These are phyloP conservation scores for Esteya vermicola DNA, from an alignment of 2,329 filamentous ascomycete genomes.

Conservation along the genomic window DNA sequence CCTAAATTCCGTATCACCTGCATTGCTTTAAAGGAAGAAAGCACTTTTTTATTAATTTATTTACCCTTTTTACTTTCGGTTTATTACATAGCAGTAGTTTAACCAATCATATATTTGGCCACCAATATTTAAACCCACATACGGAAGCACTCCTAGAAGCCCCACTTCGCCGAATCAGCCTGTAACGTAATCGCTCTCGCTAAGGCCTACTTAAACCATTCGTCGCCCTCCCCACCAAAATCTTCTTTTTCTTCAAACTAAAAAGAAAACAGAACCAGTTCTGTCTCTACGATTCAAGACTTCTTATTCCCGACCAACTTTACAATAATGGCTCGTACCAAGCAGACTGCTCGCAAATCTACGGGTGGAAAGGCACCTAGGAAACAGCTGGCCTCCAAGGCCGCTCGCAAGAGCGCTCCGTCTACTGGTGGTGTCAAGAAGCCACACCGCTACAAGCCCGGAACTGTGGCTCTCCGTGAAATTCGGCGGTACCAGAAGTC, in stretches of 20 bases:
- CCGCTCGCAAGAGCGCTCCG: conserved; percentile 93
- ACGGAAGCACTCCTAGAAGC: background rate
- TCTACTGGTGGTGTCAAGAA: conserved; percentile 97
- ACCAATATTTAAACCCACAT: too few relatives aligned
- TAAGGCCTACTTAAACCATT: conserved; percentile 22
- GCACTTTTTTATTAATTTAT: too few relatives aligned
- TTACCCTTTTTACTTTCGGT: too few relatives aligned
- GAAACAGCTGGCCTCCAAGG: conserved; percentile 99
- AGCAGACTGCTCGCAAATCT: conserved; percentile 61
- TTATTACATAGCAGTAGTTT: too few relatives aligned
- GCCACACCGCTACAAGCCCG: conserved; percentile 80
- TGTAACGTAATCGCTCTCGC: conserved; percentile 14
- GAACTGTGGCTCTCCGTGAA: conserved; percentile 94
- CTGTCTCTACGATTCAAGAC: conserved; percentile 17
- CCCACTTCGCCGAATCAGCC: conserved; percentile 18
- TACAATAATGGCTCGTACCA: conserved; percentile 46
- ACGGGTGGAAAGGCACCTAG: conserved; percentile 65
- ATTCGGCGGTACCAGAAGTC: conserved; percentile 98
- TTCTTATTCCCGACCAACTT: conserved; percentile 12
- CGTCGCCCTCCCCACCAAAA: conserved; percentile 24
- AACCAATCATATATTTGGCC: too few relatives aligned
- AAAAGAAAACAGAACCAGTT: too few relatives aligned
- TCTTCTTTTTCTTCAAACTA: conserved; percentile 23
- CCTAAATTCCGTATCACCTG: too few relatives aligned
- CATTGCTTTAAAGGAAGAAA: too few relatives aligned